Evolutionary conservation across 306 rosid species (phyloP).

Genomic region (Dalbergia cultrata): DNA sequence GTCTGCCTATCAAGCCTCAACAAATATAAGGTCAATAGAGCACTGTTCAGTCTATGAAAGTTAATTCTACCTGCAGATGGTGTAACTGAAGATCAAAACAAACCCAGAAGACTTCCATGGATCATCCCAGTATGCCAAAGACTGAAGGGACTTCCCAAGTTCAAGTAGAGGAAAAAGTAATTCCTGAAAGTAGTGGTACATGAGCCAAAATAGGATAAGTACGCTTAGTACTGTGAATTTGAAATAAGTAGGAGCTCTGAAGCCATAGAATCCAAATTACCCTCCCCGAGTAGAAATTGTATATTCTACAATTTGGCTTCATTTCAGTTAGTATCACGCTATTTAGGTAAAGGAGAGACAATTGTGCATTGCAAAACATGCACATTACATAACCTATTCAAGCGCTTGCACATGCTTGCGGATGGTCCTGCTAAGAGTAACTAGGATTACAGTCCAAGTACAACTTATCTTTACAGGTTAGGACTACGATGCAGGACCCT

Average conservation of each 20-base stretch:
- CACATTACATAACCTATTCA: slow-evolving; percentile 23
- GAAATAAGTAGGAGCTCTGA: slow-evolving; percentile 17
- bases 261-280: slow-evolving; percentile 14
- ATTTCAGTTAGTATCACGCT: not conserved
- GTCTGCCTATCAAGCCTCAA: not conserved
- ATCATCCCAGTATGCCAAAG: slow-evolving; percentile 89
- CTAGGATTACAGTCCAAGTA: slow-evolving; percentile 1
- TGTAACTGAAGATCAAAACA: slow-evolving; percentile 70
- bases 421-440: slow-evolving; percentile 9
- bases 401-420: not conserved
- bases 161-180: slow-evolving; percentile 78
- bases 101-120: slow-evolving; percentile 80
- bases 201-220: slow-evolving; percentile 41
- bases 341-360: slow-evolving; percentile 27
- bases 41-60: slow-evolving; percentile 13
- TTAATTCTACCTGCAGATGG: slow-evolving; percentile 77
- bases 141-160: slow-evolving; percentile 70
- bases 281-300: not conserved
- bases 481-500: slow-evolving; percentile 4
- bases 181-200: slow-evolving; percentile 72
- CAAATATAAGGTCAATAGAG: slow-evolving; percentile 39
- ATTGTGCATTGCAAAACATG: slow-evolving; percentile 19
- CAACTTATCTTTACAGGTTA: slow-evolving; percentile 8
- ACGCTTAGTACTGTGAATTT: slow-evolving; percentile 3
- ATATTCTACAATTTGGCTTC: slow-evolving; percentile 28